A percentile compares a stretch with the other conserved stretches of the same genome.
Conservation (phyloP, 768 basidiomycete genomes). For the Wakefieldia striispora region DNA sequence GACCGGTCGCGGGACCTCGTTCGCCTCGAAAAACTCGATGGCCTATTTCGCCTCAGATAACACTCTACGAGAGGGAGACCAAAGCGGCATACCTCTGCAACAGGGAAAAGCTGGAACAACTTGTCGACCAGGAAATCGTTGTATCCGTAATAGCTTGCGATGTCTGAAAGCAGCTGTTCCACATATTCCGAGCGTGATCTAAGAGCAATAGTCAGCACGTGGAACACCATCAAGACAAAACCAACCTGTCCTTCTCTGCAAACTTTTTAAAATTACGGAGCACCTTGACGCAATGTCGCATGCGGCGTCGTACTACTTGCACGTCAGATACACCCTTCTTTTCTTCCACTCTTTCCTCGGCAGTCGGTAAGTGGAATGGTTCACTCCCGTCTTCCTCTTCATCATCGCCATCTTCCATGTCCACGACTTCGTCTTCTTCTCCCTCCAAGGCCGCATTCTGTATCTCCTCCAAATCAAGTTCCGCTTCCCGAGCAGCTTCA, state of each 20-base stretch:
- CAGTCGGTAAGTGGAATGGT: slow-evolving; percentile 65
- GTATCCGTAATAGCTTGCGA: slow-evolving; percentile 96
- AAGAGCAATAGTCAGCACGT: slow-evolving; percentile 7
- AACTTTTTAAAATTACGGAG: slow-evolving; percentile 70
- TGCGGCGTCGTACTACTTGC: slow-evolving; percentile 71
- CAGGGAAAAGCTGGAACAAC: slow-evolving; percentile 89
- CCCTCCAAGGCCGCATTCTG: slow-evolving; percentile 47
- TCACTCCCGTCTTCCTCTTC: slow-evolving; percentile 32
- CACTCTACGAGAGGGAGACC: not conserved
- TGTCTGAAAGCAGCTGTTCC: slow-evolving; percentile 83
- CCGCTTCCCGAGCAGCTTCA: slow-evolving; percentile 62
- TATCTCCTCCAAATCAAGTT: slow-evolving; percentile 64
- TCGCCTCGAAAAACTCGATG: slow-evolving; percentile 97
- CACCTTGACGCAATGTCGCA: slow-evolving; percentile 73
- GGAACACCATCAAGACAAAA: slow-evolving; percentile 10
- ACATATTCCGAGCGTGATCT: slow-evolving; percentile 90
- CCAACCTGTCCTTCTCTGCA: slow-evolving; percentile 69
- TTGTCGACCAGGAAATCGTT: slow-evolving; percentile 95
- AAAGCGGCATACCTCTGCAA: slow-evolving; percentile 68
- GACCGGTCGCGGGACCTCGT: slow-evolving; percentile 92
- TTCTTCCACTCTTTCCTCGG: slow-evolving; percentile 71
- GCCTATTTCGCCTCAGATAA: slow-evolving; percentile 50
- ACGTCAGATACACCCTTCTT: slow-evolving; percentile 68
- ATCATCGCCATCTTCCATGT: slow-evolving; percentile 39
- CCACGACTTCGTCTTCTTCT: slow-evolving; percentile 49